These are phyloP conservation scores for Colletotrichum incanum DNA, from an alignment of 2,329 filamentous ascomycete species.

Conservation along the genomic window DNA sequence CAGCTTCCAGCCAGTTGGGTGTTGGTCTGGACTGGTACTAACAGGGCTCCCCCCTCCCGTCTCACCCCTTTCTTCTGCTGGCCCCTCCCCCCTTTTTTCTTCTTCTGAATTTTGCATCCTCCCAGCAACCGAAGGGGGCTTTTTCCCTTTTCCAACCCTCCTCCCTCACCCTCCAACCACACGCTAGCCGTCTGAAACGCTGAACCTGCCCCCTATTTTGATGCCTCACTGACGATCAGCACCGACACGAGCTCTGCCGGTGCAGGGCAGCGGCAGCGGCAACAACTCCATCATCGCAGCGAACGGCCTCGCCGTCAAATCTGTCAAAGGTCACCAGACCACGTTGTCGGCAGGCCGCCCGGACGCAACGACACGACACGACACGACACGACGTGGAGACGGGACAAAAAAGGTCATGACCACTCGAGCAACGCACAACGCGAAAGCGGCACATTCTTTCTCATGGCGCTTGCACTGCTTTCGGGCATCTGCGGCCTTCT, in stretches of 20 bases:
- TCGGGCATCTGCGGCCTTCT: conserved; percentile 35
- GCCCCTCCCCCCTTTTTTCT: conserved; percentile 8
- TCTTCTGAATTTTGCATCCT: conserved; percentile 32
- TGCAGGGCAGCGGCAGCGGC: conserved; percentile 24
- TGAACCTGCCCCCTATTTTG: conserved; percentile 42
- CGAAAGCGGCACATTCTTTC: conserved; percentile 33
- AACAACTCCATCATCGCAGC: conserved; percentile 8
- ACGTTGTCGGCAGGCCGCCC: conserved; percentile 32
- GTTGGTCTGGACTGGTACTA: conserved; percentile 27
- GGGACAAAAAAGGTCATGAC: conserved; percentile 11
- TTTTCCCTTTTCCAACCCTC: conserved; percentile 23
- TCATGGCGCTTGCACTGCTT: conserved; percentile 36
- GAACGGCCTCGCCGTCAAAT: conserved; percentile 36
- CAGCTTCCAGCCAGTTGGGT: conserved; percentile 30
- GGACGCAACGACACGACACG: conserved; percentile 33
- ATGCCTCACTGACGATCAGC: conserved; percentile 41
- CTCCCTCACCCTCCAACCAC: conserved; percentile 35
- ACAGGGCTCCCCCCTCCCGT: conserved; percentile 20
- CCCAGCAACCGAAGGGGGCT: conserved; percentile 18
- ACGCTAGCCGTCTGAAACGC: conserved; percentile 45
- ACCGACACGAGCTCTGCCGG: conserved; percentile 36
- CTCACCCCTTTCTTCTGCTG: conserved; percentile 11
- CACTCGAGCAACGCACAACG: conserved; percentile 14
- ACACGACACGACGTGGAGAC: conserved; percentile 25
- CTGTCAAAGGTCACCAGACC: conserved; percentile 40